These are phyloP conservation scores for Sparassis latifolia DNA, from an alignment of 1,284 basidiomycete species.

Conservation along the genomic window DNA sequence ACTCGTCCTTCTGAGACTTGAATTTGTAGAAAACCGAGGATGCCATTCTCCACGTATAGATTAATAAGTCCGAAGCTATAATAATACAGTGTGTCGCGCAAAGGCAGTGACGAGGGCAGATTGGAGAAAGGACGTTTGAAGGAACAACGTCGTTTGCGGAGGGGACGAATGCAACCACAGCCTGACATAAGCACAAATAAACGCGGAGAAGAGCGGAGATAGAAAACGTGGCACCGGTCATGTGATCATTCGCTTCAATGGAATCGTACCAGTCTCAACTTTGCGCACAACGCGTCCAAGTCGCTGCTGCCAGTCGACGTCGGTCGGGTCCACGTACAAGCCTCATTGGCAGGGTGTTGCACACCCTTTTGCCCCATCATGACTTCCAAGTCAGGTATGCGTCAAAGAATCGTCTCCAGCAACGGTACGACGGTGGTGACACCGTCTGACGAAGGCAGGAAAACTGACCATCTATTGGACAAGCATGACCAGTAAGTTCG, in stretches of 20 bases:
- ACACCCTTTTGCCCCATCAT: too few relatives aligned
- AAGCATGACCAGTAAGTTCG: conserved; percentile 61
- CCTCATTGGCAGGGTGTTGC: too few relatives aligned
- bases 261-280: too few relatives aligned
- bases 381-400: background rate
- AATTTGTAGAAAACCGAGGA: conserved; percentile 99
- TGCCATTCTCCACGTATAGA: conserved; percentile 53
- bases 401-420: conserved; percentile 16
- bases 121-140: background rate
- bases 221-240: background rate
- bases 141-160: too few relatives aligned
- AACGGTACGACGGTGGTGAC: conserved; percentile 13
- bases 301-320: too few relatives aligned
- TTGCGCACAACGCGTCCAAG: too few relatives aligned
- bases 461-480: conserved; percentile 70
- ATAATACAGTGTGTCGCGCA: conserved; percentile 7
- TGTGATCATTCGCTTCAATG: too few relatives aligned
- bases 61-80: conserved; percentile 12
- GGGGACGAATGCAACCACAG: background rate
- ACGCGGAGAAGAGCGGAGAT: background rate
- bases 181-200: background rate
- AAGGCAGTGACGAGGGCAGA: background rate
- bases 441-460: conserved; percentile 59
- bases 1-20: conserved; percentile 92
- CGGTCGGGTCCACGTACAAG: too few relatives aligned